Percentiles rank a stretch among this genome's conserved stretches.
These are phyloP conservation scores for Psilocybe cyanescens DNA, from an alignment of 768 basidiomycete genomes.

Conservation along the genomic window DNA sequence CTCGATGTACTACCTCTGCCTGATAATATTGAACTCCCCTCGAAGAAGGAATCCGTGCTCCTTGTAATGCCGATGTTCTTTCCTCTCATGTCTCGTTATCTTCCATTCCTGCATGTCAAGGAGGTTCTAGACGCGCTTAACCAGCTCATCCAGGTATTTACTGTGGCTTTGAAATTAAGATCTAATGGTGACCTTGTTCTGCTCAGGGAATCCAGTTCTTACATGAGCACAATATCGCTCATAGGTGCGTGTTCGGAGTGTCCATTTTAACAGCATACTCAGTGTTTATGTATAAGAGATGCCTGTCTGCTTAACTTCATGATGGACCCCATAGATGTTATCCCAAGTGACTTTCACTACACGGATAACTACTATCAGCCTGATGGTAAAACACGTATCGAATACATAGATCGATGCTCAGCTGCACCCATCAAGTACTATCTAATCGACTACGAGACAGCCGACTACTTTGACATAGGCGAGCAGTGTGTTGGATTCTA, in stretches of 20 bases:
- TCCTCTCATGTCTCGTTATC: conserved; percentile 7
- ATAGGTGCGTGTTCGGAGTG: conserved; percentile 13
- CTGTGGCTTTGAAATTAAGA: background rate
- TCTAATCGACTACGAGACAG: conserved; percentile 31
- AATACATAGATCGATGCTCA: conserved; percentile 20
- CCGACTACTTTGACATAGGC: conserved; percentile 8
- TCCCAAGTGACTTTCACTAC: conserved; percentile 21
- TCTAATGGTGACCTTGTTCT: background rate
- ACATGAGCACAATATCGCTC: conserved; percentile 21
- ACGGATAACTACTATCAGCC: background rate
- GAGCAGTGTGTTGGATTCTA: conserved; percentile 7
- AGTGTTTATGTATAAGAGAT: conserved; percentile 13
- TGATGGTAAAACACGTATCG: conserved; percentile 1
- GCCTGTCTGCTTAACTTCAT: conserved; percentile 20
- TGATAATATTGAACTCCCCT: background rate
- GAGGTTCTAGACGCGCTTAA: conserved; percentile 25
- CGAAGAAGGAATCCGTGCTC: background rate
- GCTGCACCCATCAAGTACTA: conserved; percentile 28
- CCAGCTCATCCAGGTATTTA: conserved; percentile 12
- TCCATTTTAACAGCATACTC: too few species aligned
- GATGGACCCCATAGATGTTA: conserved; percentile 22
- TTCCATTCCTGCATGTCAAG: conserved; percentile 24
- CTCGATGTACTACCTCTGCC: conserved; percentile 26
- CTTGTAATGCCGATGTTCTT: conserved; percentile 27
- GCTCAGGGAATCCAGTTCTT: conserved; percentile 19